A percentile compares a stretch with the other conserved stretches of the same genome.
Evolutionary conservation across 106 monocot species (phyloP).

Genomic region (Hemerocallis citrina): DNA sequence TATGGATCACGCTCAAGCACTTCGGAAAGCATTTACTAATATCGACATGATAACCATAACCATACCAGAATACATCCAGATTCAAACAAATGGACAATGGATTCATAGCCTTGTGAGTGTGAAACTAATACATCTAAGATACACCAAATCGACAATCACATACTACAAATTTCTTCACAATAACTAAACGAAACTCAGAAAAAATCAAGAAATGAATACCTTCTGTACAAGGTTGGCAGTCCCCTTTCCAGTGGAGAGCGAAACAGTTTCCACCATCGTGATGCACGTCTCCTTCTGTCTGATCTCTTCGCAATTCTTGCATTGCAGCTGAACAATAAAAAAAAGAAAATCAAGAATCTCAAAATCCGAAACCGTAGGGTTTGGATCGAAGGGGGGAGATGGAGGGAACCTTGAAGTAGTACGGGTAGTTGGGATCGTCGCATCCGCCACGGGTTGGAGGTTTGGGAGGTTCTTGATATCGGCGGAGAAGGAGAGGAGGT

Average conservation of each 20-base stretch:
- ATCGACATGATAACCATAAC: too few relatives aligned
- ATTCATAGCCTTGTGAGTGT: too few relatives aligned
- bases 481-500: conserved; percentile 43
- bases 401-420: conserved; percentile 71
- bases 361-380: conserved; percentile 1
- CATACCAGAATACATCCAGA: too few relatives aligned
- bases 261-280: conserved; percentile 45
- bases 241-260: conserved; percentile 53
- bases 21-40: too few relatives aligned
- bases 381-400: too few relatives aligned
- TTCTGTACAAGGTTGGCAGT: conserved; percentile 84
- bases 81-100: too few relatives aligned
- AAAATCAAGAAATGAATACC: conserved; percentile 20
- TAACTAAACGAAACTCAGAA: too few relatives aligned
- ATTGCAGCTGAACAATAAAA: conserved; percentile 47
- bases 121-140: too few relatives aligned
- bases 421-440: conserved; percentile 65
- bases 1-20: too few relatives aligned
- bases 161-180: too few relatives aligned
- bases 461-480: conserved; percentile 80
- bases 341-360: too few relatives aligned
- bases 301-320: conserved; percentile 88
- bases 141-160: too few relatives aligned
- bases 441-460: conserved; percentile 77
- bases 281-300: conserved; percentile 66